Evolutionary conservation across 208 protist species (phyloP).

Genomic region (Acanthamoeba royreba): DNA sequence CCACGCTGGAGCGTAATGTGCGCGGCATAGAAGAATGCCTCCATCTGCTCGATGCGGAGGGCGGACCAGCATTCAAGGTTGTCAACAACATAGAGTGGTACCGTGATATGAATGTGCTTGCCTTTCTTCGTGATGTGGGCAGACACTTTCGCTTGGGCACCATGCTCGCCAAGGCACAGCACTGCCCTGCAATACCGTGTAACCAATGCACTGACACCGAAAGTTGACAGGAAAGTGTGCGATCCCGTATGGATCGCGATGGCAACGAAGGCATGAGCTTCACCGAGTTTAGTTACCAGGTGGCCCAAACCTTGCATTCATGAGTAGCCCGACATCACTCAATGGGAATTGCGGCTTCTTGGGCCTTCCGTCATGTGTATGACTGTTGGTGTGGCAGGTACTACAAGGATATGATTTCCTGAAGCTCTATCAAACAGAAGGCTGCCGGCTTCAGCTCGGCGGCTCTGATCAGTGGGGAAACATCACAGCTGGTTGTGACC

Average conservation of each 20-base stretch:
- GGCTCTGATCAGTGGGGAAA: conserved; percentile 78
- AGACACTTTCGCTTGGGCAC: conserved; percentile 58
- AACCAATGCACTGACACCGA: neutral
- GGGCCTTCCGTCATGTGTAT: neutral
- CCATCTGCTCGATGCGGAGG: neutral
- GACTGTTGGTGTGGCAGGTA: neutral
- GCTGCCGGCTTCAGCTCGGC: conserved; percentile 68
- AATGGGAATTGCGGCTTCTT: neutral
- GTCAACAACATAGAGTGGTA: conserved; percentile 76
- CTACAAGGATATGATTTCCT: conserved; percentile 70
- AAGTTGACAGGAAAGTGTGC: neutral
- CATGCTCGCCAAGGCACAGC: conserved; percentile 48
- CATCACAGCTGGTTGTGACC: conserved; percentile 65
- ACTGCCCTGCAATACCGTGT: neutral
- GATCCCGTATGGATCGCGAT: conserved; percentile 15
- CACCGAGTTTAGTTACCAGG: conserved; percentile 72
- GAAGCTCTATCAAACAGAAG: conserved; percentile 47
- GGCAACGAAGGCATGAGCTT: conserved; percentile 66
- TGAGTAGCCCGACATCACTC: neutral
- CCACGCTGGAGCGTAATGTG: conserved; percentile 54
- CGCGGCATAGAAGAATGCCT: neutral
- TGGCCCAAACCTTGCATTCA: conserved; percentile 47
- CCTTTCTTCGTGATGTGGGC: conserved; percentile 63
- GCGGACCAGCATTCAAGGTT: conserved; percentile 16
- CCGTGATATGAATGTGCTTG: conserved; percentile 47